phyloP scores from a whole-genome alignment of 352 stramenopile genomes.

The Pythium periplocum region DNA sequence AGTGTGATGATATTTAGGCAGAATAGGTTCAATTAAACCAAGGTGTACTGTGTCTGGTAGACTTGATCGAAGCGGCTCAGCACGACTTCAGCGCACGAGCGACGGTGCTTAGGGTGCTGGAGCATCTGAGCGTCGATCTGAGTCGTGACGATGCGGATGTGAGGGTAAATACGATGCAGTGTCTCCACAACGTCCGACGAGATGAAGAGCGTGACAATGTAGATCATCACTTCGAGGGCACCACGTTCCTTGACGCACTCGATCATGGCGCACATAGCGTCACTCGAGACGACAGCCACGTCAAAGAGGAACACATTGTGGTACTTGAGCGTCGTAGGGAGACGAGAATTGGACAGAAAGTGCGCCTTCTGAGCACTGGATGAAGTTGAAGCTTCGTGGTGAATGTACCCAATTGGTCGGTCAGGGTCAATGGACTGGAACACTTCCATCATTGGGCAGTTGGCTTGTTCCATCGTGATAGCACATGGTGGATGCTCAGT shows the following conservation, averaged over 20 bases:
- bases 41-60: slow-evolving; percentile 17
- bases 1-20: not conserved
- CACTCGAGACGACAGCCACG: slow-evolving; percentile 23
- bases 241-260: slow-evolving; percentile 29
- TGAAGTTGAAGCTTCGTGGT: not conserved
- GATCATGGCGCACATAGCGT: slow-evolving; percentile 31
- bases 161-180: slow-evolving; percentile 27
- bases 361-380: not conserved
- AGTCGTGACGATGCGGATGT: slow-evolving; percentile 21
- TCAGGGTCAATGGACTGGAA: slow-evolving; percentile 21
- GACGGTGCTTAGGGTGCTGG: slow-evolving; percentile 11
- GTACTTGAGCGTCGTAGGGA: slow-evolving; percentile 35
- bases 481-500: slow-evolving; percentile 21
- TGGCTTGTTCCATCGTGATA: slow-evolving; percentile 18
- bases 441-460: slow-evolving; percentile 20
- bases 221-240: slow-evolving; percentile 45
- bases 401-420: slow-evolving; percentile 12
- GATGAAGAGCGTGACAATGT: slow-evolving; percentile 36
- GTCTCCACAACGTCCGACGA: slow-evolving; percentile 27
- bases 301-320: slow-evolving; percentile 59
- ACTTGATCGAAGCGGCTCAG: slow-evolving; percentile 19
- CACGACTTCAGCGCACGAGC: slow-evolving; percentile 17
- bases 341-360: slow-evolving; percentile 3
- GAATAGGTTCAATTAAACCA: slow-evolving; percentile 3
- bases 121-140: slow-evolving; percentile 18